These are phyloP conservation scores for Penstemon newberryi DNA, from an alignment of 257 asterid genomes.

Conservation along the genomic window DNA sequence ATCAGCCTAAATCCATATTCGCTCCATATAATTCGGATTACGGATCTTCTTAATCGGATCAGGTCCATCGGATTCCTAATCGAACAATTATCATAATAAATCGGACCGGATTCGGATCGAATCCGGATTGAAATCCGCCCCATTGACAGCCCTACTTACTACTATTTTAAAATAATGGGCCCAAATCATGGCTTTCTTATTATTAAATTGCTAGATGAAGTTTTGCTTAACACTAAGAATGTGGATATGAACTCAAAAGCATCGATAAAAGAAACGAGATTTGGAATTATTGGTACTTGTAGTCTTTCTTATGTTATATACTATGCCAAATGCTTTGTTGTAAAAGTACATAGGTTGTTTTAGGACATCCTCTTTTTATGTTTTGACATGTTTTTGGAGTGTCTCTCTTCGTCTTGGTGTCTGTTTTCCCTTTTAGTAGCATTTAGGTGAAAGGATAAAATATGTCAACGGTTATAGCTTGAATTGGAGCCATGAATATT, in stretches of 20 bases:
- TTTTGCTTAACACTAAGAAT: not conserved
- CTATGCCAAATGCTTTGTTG: not conserved
- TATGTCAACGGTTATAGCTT: not conserved
- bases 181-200: too few relatives aligned
- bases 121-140: too few relatives aligned
- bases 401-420: not conserved
- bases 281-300: not conserved
- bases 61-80: too few relatives aligned
- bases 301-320: not conserved
- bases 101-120: too few relatives aligned
- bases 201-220: conserved; percentile 46
- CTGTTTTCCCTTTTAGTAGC: not conserved
- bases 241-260: not conserved
- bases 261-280: not conserved
- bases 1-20: too few relatives aligned
- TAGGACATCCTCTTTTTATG: not conserved
- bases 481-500: conserved; percentile 4
- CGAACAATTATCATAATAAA: too few relatives aligned
- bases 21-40: too few relatives aligned
- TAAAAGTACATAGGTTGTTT: conserved; percentile 15
- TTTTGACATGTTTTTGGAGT: not conserved
- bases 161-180: too few relatives aligned
- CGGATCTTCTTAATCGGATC: too few relatives aligned
- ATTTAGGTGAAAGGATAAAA: conserved; percentile 3
- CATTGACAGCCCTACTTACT: too few relatives aligned